Evolutionary conservation across 2,329 filamentous ascomycete genomes (phyloP).

Genomic region (Penicillium sp.): DNA sequence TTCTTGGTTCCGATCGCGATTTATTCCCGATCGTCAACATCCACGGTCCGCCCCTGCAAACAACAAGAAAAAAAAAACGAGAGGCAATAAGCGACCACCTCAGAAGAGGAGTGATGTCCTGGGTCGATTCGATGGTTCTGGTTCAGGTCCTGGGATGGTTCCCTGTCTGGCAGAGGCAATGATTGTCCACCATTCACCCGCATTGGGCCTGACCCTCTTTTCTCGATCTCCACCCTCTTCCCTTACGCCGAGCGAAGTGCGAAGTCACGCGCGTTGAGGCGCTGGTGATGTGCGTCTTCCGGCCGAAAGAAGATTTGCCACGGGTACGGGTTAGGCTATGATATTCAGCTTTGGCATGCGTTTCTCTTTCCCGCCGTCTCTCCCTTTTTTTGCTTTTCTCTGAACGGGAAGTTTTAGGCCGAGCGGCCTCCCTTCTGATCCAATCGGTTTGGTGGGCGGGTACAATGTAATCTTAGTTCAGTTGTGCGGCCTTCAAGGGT

Average conservation of each 20-base stretch:
- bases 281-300: conserved; percentile 3
- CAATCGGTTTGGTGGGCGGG: not conserved
- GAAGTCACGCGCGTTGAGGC: not conserved
- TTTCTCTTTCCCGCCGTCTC: not conserved
- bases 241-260: conserved; percentile 6
- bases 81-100: not conserved
- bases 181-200: conserved; percentile 11
- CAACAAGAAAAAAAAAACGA: not conserved
- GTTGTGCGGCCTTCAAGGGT: not conserved
- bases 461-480: not conserved
- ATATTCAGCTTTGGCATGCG: not conserved
- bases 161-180: conserved; percentile 18
- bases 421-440: not conserved
- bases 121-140: not conserved
- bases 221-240: conserved; percentile 11
- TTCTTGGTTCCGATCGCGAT: conserved; percentile 11
- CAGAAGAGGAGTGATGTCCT: not conserved
- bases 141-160: conserved; percentile 2
- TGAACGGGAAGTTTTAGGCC: not conserved
- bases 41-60: not conserved
- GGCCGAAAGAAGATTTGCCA: conserved; percentile 19
- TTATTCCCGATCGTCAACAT: not conserved
- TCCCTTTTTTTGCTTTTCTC: not conserved
- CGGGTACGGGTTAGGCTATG: not conserved
- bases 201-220: not conserved